phyloP scores from a whole-genome alignment of 2,329 filamentous ascomycete species.

The Aspergillus sp. region DNA sequence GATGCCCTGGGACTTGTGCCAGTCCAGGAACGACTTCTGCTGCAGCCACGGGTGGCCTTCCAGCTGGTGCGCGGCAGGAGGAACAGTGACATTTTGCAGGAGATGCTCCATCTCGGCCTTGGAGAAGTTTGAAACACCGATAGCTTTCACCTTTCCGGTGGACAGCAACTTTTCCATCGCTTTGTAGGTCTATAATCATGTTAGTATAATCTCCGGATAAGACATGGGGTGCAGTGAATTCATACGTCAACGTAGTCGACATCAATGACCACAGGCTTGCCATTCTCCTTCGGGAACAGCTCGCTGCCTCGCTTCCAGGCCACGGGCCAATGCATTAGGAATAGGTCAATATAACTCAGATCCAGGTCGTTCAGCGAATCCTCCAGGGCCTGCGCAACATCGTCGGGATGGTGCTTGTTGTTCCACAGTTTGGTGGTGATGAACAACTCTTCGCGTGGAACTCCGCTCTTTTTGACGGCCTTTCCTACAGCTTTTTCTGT shows the following conservation, averaged over 20 bases:
- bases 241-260: conserved; percentile 50
- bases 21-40: conserved; percentile 49
- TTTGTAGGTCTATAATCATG: conserved; percentile 44
- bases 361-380: conserved; percentile 61
- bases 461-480: conserved; percentile 61
- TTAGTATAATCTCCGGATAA: not conserved
- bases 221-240: not conserved
- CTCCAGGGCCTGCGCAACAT: conserved; percentile 60
- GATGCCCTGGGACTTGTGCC: conserved; percentile 49
- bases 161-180: conserved; percentile 46
- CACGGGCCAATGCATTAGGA: conserved; percentile 66
- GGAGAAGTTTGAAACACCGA: conserved; percentile 54
- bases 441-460: conserved; percentile 64
- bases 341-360: conserved; percentile 67
- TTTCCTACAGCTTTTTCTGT: conserved; percentile 66
- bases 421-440: conserved; percentile 68
- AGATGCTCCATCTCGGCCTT: conserved; percentile 48
- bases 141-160: conserved; percentile 47
- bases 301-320: conserved; percentile 51
- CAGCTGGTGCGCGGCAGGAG: conserved; percentile 51
- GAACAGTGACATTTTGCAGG: conserved; percentile 42
- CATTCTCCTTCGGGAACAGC: conserved; percentile 46
- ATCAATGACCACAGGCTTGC: conserved; percentile 41
- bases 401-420: conserved; percentile 59
- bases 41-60: conserved; percentile 55